Conservation (phyloP, 2,329 filamentous ascomycete species). For the Epichloe brachyelytri region DNA sequence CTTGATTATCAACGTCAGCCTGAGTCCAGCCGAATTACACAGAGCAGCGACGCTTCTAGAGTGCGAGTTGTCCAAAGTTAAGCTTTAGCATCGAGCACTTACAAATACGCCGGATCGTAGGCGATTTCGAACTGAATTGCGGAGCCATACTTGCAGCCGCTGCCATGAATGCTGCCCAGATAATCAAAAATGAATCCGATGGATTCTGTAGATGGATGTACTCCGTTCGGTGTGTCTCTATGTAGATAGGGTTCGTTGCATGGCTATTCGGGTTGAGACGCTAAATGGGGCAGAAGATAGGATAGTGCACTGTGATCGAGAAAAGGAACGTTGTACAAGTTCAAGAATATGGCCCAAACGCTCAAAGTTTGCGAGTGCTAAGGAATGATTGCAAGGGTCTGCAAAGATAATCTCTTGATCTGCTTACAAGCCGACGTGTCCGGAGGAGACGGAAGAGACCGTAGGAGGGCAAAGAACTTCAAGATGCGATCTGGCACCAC, state of each 20-base stretch:
- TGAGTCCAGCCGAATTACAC: background rate
- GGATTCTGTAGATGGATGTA: background rate
- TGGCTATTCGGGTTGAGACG: background rate
- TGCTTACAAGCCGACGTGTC: background rate
- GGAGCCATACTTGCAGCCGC: constrained; percentile 13
- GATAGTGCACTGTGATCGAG: background rate
- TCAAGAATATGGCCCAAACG: too few species aligned
- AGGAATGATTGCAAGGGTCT: background rate
- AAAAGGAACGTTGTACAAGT: background rate
- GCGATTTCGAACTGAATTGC: constrained; percentile 60
- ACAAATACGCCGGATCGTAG: constrained; percentile 77
- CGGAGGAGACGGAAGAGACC: background rate
- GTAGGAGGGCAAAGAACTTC: background rate
- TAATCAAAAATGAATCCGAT: background rate
- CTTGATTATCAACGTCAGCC: constrained; percentile 23
- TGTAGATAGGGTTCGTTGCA: background rate
- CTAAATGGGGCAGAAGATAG: background rate
- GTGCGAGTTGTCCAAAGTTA: too few species aligned
- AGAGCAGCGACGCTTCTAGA: background rate
- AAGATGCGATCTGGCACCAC: background rate
- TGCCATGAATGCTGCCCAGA: background rate
- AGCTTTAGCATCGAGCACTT: constrained; percentile 17
- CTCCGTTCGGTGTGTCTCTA: background rate
- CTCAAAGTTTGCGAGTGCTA: too few species aligned
- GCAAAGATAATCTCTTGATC: background rate